These are phyloP conservation scores for Anaeramoeba flamelloides DNA, from an alignment of 78 protist genomes.

Conservation along the genomic window DNA sequence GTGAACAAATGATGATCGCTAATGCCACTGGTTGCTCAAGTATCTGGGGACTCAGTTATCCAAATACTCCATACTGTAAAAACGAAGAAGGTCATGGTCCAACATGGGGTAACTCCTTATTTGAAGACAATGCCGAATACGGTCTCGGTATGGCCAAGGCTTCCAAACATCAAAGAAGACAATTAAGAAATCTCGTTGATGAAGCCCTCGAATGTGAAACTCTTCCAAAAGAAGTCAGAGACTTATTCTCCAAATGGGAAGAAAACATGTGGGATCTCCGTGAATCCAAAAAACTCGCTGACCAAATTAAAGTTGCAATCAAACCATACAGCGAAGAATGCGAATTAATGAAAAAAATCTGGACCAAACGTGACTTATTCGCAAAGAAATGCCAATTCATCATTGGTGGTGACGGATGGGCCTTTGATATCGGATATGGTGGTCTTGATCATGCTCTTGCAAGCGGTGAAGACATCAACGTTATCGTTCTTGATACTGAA, in stretches of 20 bases:
- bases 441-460: slow-evolving; percentile 62
- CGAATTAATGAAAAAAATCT: not conserved
- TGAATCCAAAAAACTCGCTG: not conserved
- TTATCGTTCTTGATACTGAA: slow-evolving; percentile 56
- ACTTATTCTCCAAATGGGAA: slow-evolving; percentile 1
- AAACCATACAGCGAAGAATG: not conserved
- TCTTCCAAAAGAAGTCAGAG: not conserved
- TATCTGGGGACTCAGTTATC: slow-evolving; percentile 40
- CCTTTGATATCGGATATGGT: slow-evolving; percentile 24
- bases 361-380: not conserved
- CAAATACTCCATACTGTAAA: slow-evolving; percentile 30
- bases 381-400: not conserved
- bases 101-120: slow-evolving; percentile 59
- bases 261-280: not conserved
- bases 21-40: slow-evolving; percentile 62
- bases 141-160: slow-evolving; percentile 45
- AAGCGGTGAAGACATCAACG: slow-evolving; percentile 44
- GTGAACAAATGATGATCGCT: slow-evolving; percentile 46
- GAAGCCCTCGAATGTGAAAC: not conserved
- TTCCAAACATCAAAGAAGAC: not conserved
- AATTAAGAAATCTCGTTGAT: slow-evolving; percentile 10
- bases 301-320: not conserved
- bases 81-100: slow-evolving; percentile 52
- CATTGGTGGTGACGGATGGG: slow-evolving; percentile 26
- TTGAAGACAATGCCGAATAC: slow-evolving; percentile 59